Base-by-base conservation (phyloP, 352 stramenopile species). In the Pythium coloratum region DNA sequence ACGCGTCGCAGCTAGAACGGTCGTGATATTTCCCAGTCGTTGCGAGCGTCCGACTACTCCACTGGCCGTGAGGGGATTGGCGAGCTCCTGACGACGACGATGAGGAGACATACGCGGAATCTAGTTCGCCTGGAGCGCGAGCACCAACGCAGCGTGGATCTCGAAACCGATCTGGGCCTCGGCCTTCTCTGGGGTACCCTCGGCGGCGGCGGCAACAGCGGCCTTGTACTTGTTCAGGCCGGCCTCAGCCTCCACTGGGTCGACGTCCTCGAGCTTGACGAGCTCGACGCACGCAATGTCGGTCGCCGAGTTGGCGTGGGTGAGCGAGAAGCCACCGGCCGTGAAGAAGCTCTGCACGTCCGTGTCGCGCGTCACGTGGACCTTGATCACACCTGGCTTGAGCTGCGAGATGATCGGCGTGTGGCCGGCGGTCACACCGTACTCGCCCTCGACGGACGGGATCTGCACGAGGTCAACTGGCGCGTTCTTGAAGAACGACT, bases 331-430 rank as follows among this genome's bases (percentile, higher is more conserved):
- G 70, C 97, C 97, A 67, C 96, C 97, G 38, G 94, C 85, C 62
- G 98, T 97, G 85, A 99, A 99, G 83, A 98, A 99, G 77, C 97
- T 98, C 78, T 99, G 95, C 40, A 95, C 78, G 55, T 93, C 83
- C 76, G 88, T 89, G 71, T 93, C 86, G 59, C 84, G 81, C 68
- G 92, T 81, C 40, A 92, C 75, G 76, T 95, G 86, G 53, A 95
- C 86, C 72, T 91, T 90, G 69, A 95, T 92, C 54, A 99, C 88
- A 60, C 97, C 97, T 16, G 97, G 94, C 87, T 99, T 99, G 66
- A 99, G 85, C 77, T 99, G 95, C 53, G 95, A 88, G 49, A 99
- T 93, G 68, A 99, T 95, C 44, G 97, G 95, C 66, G 97, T 95
- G 91, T 99, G 97, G 71, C 95, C 92, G 8, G 94, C 94, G 13